Percentiles rank a stretch among this genome's conserved stretches.
phyloP scores from a whole-genome alignment of 345 rosid genomes.

The Cochlearia excelsa region DNA sequence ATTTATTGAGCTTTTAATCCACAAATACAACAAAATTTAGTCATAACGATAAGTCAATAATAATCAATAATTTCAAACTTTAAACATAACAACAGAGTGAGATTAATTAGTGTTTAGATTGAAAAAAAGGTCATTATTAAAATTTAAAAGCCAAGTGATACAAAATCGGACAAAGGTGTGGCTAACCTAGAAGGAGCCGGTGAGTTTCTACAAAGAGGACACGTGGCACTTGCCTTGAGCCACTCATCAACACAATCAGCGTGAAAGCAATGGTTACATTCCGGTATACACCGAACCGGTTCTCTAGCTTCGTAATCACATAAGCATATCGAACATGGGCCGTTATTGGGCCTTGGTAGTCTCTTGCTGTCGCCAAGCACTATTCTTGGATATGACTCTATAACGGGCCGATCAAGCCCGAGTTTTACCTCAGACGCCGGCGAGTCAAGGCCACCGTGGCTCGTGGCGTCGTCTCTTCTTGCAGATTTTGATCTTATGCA shows the following conservation, averaged over 20 bases:
- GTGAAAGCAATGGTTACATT: slow-evolving; percentile 74
- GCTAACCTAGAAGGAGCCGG: slow-evolving; percentile 45
- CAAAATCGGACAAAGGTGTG: slow-evolving; percentile 63
- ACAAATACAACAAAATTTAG: too few species aligned
- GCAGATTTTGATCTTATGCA: slow-evolving; percentile 53
- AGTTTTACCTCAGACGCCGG: slow-evolving; percentile 29
- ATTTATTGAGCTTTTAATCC: too few species aligned
- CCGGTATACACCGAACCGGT: slow-evolving; percentile 54
- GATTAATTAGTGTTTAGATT: too few species aligned
- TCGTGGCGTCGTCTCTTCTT: slow-evolving; percentile 1
- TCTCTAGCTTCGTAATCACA: slow-evolving; percentile 55
- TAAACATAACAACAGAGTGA: too few species aligned
- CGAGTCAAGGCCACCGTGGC: slow-evolving; percentile 19
- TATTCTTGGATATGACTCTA: slow-evolving; percentile 55
- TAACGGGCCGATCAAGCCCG: slow-evolving; percentile 43
- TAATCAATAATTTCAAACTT: too few species aligned
- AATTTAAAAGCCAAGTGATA: too few species aligned
- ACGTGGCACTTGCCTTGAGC: slow-evolving; percentile 63
- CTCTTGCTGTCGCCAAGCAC: slow-evolving; percentile 61
- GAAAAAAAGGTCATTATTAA: too few species aligned
- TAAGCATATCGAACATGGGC: slow-evolving; percentile 66
- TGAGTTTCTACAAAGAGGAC: slow-evolving; percentile 74
- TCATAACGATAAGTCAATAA: too few species aligned
- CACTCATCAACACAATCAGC: slow-evolving; percentile 66
- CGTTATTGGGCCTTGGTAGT: slow-evolving; percentile 55